Percentiles rank a stretch among this genome's conserved stretches.
Evolutionary conservation across 2,329 filamentous ascomycete species (phyloP).

Genomic region (Sarocladium oryzae): DNA sequence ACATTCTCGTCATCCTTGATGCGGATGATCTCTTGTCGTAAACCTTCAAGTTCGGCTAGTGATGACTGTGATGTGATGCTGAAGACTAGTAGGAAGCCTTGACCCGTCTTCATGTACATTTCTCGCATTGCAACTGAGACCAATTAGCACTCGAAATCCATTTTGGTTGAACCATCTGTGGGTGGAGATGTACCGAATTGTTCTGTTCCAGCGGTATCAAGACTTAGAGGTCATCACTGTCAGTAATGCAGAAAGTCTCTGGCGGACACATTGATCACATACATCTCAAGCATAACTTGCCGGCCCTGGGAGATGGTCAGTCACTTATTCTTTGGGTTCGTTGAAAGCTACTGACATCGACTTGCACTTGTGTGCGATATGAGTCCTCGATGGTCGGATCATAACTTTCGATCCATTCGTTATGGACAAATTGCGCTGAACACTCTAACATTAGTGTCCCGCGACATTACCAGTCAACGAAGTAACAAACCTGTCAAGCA

Average conservation of each 20-base stretch:
- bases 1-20: slow-evolving; percentile 85
- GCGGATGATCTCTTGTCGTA: slow-evolving; percentile 83
- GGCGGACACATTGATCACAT: slow-evolving; percentile 27
- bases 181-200: slow-evolving; percentile 67
- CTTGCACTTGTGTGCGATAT: slow-evolving; percentile 67
- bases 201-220: slow-evolving; percentile 87
- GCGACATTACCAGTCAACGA: neutral
- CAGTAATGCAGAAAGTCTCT: neutral
- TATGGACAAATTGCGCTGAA: slow-evolving; percentile 83
- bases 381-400: slow-evolving; percentile 75
- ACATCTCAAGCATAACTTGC: slow-evolving; percentile 87
- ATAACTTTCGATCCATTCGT: slow-evolving; percentile 88
- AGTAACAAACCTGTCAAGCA: slow-evolving; percentile 72
- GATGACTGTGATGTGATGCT: slow-evolving; percentile 82
- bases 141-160: slow-evolving; percentile 13
- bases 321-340: slow-evolving; percentile 8
- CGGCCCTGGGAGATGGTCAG: slow-evolving; percentile 55
- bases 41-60: slow-evolving; percentile 71
- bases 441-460: slow-evolving; percentile 8
- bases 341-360: slow-evolving; percentile 63
- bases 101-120: slow-evolving; percentile 88
- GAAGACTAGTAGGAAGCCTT: slow-evolving; percentile 88
- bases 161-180: neutral
- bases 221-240: slow-evolving; percentile 39
- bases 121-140: slow-evolving; percentile 59